Conservation (phyloP, 345 rosid genomes). For the Camelina laxa region DNA sequence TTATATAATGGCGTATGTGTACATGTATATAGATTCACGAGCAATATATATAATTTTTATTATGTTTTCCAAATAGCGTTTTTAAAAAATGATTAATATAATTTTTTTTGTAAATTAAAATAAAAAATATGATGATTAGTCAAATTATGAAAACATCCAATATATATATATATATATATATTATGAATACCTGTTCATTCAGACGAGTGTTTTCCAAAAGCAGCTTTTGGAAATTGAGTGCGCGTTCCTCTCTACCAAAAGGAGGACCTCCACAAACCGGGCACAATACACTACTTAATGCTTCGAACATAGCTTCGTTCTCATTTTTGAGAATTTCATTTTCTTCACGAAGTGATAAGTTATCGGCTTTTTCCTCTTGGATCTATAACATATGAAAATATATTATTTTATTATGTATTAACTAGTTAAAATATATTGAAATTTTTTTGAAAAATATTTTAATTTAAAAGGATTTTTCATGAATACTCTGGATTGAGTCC, state of each 20-base stretch:
- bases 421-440: neutral
- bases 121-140: neutral
- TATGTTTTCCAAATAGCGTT: neutral
- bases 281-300: constrained; percentile 60
- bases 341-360: constrained; percentile 60
- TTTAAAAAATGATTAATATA: neutral
- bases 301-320: constrained; percentile 57
- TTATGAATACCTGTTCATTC: constrained; percentile 53
- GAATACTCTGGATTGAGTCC: constrained; percentile 70
- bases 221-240: constrained; percentile 45
- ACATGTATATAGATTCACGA: neutral
- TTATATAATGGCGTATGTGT: neutral
- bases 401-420: neutral
- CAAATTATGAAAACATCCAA: neutral
- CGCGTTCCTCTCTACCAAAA: constrained; percentile 53
- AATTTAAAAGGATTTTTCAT: neutral
- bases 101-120: neutral
- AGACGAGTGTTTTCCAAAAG: constrained; percentile 54
- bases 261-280: constrained; percentile 77
- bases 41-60: neutral
- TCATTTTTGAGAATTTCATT: constrained; percentile 61
- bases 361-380: constrained; percentile 56
- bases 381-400: constrained; percentile 44
- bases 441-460: neutral
- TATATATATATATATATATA: neutral